Evolutionary conservation across 2,329 filamentous ascomycete genomes (phyloP).

Genomic region (Onygenales sp.): DNA sequence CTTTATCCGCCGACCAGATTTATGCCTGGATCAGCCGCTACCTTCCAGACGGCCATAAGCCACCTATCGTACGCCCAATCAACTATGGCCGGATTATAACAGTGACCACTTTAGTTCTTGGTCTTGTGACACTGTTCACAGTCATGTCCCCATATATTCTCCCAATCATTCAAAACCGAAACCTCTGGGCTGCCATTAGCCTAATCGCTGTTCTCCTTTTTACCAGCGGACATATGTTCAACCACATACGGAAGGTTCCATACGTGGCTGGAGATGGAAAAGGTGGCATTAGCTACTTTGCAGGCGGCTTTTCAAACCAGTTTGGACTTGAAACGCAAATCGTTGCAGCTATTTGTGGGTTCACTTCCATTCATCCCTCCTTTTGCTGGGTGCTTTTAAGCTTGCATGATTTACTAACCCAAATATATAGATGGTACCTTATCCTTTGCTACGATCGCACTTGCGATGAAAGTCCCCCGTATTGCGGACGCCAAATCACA

Average conservation of each 20-base stretch:
- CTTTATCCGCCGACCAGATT: slow-evolving; percentile 65
- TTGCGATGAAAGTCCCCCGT: slow-evolving; percentile 86
- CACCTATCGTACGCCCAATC: slow-evolving; percentile 69
- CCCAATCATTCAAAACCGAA: slow-evolving; percentile 78
- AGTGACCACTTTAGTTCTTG: slow-evolving; percentile 59
- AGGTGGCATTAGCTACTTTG: slow-evolving; percentile 84
- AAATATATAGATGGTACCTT: slow-evolving; percentile 58
- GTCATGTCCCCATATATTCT: slow-evolving; percentile 70
- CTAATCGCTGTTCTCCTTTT: slow-evolving; percentile 85
- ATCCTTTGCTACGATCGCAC: slow-evolving; percentile 81
- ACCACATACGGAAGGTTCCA: slow-evolving; percentile 91
- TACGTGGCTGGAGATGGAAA: slow-evolving; percentile 79
- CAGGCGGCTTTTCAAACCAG: slow-evolving; percentile 85
- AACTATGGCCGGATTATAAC: slow-evolving; percentile 73
- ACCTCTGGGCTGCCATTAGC: slow-evolving; percentile 85
- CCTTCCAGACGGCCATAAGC: slow-evolving; percentile 68
- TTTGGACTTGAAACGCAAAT: slow-evolving; percentile 94
- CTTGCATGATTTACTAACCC: neutral
- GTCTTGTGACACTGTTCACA: slow-evolving; percentile 56
- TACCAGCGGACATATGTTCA: slow-evolving; percentile 98
- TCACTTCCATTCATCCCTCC: neutral
- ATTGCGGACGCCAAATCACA: slow-evolving; percentile 69
- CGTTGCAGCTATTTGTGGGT: slow-evolving; percentile 83
- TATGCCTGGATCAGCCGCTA: slow-evolving; percentile 71
- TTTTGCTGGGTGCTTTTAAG: slow-evolving; percentile 13